Evolutionary conservation across 257 asterid genomes (phyloP).

Genomic region (Solanum raphanifolium): DNA sequence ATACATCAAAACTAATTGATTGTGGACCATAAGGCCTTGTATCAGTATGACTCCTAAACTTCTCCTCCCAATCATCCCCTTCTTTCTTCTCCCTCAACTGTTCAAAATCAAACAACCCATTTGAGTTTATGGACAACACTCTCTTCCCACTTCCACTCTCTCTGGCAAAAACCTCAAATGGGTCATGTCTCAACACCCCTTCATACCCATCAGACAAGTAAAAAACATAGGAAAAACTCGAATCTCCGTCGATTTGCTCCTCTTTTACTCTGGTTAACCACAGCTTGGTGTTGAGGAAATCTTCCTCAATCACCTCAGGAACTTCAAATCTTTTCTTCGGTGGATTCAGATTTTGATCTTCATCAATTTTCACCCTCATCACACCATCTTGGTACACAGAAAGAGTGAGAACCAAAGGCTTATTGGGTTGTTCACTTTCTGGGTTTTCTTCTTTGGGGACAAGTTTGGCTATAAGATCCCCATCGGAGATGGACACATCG

Average conservation of each 20-base stretch:
- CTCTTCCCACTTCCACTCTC: slow-evolving; percentile 64
- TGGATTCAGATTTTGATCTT: slow-evolving; percentile 56
- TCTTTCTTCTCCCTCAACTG: slow-evolving; percentile 63
- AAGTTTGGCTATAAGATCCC: slow-evolving; percentile 76
- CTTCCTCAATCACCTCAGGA: slow-evolving; percentile 79
- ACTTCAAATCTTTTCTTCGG: slow-evolving; percentile 92
- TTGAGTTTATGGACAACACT: slow-evolving; percentile 73
- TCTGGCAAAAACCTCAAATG: slow-evolving; percentile 85
- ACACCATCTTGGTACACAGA: slow-evolving; percentile 87
- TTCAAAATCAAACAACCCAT: slow-evolving; percentile 90
- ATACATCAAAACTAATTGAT: slow-evolving; percentile 89
- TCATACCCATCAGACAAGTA: slow-evolving; percentile 82
- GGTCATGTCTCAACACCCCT: slow-evolving; percentile 80
- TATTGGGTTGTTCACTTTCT: slow-evolving; percentile 16
- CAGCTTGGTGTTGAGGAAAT: slow-evolving; percentile 53
- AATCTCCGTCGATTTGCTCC: slow-evolving; percentile 46
- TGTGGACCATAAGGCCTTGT: slow-evolving; percentile 84
- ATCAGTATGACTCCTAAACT: slow-evolving; percentile 75
- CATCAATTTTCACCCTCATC: slow-evolving; percentile 82
- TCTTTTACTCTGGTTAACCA: slow-evolving; percentile 63
- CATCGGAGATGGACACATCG: slow-evolving; percentile 63
- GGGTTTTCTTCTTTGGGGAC: slow-evolving; percentile 26
- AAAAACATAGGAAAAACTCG: slow-evolving; percentile 41
- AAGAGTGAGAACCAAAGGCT: slow-evolving; percentile 54
- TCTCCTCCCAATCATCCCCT: slow-evolving; percentile 92